Evolutionary conservation across 345 rosid genomes (phyloP).

Genomic region (Tarenaya hassleriana): DNA sequence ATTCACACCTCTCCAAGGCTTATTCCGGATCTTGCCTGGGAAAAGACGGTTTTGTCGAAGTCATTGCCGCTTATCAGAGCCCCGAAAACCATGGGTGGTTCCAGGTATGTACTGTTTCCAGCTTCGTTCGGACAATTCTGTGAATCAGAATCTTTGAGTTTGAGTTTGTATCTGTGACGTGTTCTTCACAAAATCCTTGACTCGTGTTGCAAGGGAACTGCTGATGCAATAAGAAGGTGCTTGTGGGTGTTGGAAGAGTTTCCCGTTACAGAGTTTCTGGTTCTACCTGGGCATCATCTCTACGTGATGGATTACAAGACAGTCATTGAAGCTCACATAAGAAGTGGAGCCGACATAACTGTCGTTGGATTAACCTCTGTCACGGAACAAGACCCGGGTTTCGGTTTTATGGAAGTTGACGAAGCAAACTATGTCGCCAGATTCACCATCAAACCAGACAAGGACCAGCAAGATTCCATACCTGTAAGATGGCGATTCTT

Average conservation of each 20-base stretch:
- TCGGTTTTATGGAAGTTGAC: slow-evolving; percentile 49
- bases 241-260: slow-evolving; percentile 75
- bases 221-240: slow-evolving; percentile 86
- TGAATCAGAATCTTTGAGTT: background rate
- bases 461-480: slow-evolving; percentile 16
- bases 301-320: slow-evolving; percentile 78
- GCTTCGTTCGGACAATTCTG: background rate
- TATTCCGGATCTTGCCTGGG: slow-evolving; percentile 54
- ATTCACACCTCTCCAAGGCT: slow-evolving; percentile 69
- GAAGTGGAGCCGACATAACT: slow-evolving; percentile 50
- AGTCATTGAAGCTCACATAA: slow-evolving; percentile 50
- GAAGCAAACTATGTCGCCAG: slow-evolving; percentile 37
- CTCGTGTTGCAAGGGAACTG: slow-evolving; percentile 49
- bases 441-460: slow-evolving; percentile 30
- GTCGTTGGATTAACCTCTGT: slow-evolving; percentile 40
- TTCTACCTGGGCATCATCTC: slow-evolving; percentile 83
- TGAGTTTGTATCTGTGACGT: slow-evolving; percentile 10
- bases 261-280: slow-evolving; percentile 57
- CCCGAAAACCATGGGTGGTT: slow-evolving; percentile 69
- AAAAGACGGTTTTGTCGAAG: slow-evolving; percentile 63
- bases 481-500: slow-evolving; percentile 32
- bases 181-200: slow-evolving; percentile 5
- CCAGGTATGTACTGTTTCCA: slow-evolving; percentile 64
- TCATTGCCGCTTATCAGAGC: slow-evolving; percentile 80
- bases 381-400: slow-evolving; percentile 41